A percentile compares a stretch with the other conserved stretches of the same genome.
phyloP scores from a whole-genome alignment of 106 monocot species.

The Acanthochlamys bracteata region DNA sequence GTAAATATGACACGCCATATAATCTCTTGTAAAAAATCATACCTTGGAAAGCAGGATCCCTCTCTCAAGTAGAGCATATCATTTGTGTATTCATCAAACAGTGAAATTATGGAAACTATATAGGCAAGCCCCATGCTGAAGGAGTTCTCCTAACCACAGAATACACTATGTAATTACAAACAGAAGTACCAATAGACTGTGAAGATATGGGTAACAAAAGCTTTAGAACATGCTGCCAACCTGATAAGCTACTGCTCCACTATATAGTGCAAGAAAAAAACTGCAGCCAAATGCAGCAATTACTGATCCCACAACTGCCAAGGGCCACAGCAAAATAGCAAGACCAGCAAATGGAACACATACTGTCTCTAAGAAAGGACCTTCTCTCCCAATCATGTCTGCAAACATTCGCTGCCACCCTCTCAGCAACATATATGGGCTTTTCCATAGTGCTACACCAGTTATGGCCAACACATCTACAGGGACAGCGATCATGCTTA shows the following conservation, averaged over 20 bases:
- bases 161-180: conserved; percentile 5
- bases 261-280: conserved; percentile 64
- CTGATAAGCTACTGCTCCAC: conserved; percentile 56
- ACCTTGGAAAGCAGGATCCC: conserved; percentile 92
- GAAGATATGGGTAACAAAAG: not conserved
- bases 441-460: conserved; percentile 20
- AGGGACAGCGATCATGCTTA: too few species aligned
- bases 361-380: conserved; percentile 90
- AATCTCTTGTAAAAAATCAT: conserved; percentile 7
- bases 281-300: conserved; percentile 58
- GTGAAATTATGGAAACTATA: conserved; percentile 52
- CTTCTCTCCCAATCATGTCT: conserved; percentile 91
- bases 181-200: not conserved
- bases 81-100: conserved; percentile 92
- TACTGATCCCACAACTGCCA: conserved; percentile 61
- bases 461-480: too few species aligned
- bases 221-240: conserved; percentile 15
- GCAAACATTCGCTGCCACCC: conserved; percentile 85
- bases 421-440: conserved; percentile 86
- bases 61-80: conserved; percentile 90
- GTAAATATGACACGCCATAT: too few species aligned
- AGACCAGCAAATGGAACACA: conserved; percentile 98
- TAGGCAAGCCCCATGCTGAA: conserved; percentile 75
- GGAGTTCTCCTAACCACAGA: conserved; percentile 53
- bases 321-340: conserved; percentile 88